phyloP scores from a whole-genome alignment of 2,329 filamentous ascomycete species.

The Harringtonia aguacate region DNA sequence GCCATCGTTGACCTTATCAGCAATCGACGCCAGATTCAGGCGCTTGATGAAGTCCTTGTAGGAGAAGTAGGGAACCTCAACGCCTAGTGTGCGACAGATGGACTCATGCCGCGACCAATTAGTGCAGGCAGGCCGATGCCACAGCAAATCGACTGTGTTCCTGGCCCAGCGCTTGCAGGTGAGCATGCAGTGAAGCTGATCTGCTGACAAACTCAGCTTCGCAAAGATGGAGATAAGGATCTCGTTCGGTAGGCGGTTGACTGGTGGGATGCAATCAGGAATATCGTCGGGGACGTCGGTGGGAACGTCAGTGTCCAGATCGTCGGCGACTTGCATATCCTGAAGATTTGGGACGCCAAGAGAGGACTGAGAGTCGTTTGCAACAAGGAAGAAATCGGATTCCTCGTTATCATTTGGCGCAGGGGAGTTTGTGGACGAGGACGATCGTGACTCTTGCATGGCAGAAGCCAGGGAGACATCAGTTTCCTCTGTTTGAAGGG shows the following conservation, averaged over 20 bases:
- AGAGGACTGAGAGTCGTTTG: slow-evolving; percentile 90
- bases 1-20: slow-evolving; percentile 71
- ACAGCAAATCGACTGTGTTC: slow-evolving; percentile 85
- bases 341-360: slow-evolving; percentile 70
- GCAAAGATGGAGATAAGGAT: slow-evolving; percentile 89
- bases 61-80: slow-evolving; percentile 68
- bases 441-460: slow-evolving; percentile 42
- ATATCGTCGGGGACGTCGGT: not conserved
- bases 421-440: slow-evolving; percentile 65
- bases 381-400: slow-evolving; percentile 81
- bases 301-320: slow-evolving; percentile 25
- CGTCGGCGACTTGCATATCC: slow-evolving; percentile 59
- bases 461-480: slow-evolving; percentile 17
- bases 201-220: slow-evolving; percentile 63
- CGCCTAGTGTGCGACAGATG: slow-evolving; percentile 69
- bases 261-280: slow-evolving; percentile 58
- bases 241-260: slow-evolving; percentile 82
- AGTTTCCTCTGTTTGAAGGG: slow-evolving; percentile 14
- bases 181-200: slow-evolving; percentile 81
- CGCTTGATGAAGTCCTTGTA: slow-evolving; percentile 88
- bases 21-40: slow-evolving; percentile 76
- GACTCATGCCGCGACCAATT: slow-evolving; percentile 71
- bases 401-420: slow-evolving; percentile 74
- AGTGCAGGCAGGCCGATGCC: slow-evolving; percentile 88
- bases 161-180: slow-evolving; percentile 91